phyloP scores from a whole-genome alignment of 345 rosid species.

The Litchi chinensis region DNA sequence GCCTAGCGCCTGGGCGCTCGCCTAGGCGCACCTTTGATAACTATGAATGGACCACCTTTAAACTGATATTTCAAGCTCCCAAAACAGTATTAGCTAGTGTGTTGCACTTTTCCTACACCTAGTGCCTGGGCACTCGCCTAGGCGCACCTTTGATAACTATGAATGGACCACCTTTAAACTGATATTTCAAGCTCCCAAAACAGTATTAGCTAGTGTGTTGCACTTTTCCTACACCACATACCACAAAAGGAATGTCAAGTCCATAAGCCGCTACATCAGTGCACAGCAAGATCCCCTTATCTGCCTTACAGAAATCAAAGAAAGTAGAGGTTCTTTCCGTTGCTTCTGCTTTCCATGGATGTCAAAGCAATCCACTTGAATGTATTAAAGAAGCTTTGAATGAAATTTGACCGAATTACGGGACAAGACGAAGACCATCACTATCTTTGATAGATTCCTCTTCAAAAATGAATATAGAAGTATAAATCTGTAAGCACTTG shows the following conservation, averaged over 20 bases:
- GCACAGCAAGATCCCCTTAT: conserved; percentile 87
- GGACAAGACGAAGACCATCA: conserved; percentile 97
- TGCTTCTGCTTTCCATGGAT: conserved; percentile 97
- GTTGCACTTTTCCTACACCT: not conserved
- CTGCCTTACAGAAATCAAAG: conserved; percentile 88
- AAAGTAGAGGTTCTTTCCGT: conserved; percentile 86
- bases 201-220: not conserved
- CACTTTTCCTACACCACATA: conserved; percentile 26
- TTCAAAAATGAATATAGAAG: conserved; percentile 89
- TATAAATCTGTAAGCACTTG: conserved; percentile 76
- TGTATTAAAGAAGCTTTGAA: conserved; percentile 78
- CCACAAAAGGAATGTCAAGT: conserved; percentile 97
- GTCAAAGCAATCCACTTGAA: conserved; percentile 73
- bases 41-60: not conserved
- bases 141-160: too few species aligned
- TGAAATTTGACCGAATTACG: conserved; percentile 93
- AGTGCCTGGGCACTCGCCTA: too few species aligned
- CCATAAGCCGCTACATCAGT: conserved; percentile 99
- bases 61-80: not conserved
- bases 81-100: not conserved
- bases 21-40: too few species aligned
- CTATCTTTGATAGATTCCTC: conserved; percentile 85
- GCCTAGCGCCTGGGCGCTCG: too few species aligned
- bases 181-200: not conserved
- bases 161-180: not conserved